These are phyloP conservation scores for Schizothecium vesticola DNA, from an alignment of 495 filamentous ascomycete species.

Conservation along the genomic window DNA sequence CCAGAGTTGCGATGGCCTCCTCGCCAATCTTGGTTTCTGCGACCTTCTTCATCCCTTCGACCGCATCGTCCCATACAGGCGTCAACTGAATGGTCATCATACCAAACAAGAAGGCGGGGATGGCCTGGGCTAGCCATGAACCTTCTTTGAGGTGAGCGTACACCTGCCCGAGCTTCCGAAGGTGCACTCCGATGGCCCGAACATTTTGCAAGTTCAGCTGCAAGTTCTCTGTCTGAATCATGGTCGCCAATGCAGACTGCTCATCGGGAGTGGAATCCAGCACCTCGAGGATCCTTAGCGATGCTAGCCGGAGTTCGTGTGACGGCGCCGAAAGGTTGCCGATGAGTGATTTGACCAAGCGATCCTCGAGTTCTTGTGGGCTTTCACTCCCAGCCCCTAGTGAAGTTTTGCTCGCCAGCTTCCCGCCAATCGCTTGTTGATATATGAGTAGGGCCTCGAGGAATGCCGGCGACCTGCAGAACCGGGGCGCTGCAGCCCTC, in stretches of 20 bases:
- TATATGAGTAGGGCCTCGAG: conserved; percentile 61
- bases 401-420: conserved; percentile 25
- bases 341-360: conserved; percentile 57
- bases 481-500: conserved; percentile 54
- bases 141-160: conserved; percentile 52
- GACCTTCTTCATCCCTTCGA: conserved; percentile 67
- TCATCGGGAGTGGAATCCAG: conserved; percentile 33
- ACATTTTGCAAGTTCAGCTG: conserved; percentile 68
- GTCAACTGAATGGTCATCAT: conserved; percentile 78
- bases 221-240: conserved; percentile 71
- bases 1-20: conserved; percentile 63
- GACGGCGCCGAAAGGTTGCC: conserved; percentile 67
- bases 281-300: conserved; percentile 62
- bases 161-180: conserved; percentile 64
- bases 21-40: conserved; percentile 65
- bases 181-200: conserved; percentile 72
- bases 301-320: conserved; percentile 62
- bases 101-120: conserved; percentile 83
- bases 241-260: conserved; percentile 44
- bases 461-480: conserved; percentile 58
- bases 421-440: conserved; percentile 44
- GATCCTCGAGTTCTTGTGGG: conserved; percentile 44
- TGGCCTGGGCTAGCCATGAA: conserved; percentile 61
- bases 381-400: conserved; percentile 30
- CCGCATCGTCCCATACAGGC: conserved; percentile 79